phyloP scores from a whole-genome alignment of 768 basidiomycete genomes.

The Boletus reticuloceps region DNA sequence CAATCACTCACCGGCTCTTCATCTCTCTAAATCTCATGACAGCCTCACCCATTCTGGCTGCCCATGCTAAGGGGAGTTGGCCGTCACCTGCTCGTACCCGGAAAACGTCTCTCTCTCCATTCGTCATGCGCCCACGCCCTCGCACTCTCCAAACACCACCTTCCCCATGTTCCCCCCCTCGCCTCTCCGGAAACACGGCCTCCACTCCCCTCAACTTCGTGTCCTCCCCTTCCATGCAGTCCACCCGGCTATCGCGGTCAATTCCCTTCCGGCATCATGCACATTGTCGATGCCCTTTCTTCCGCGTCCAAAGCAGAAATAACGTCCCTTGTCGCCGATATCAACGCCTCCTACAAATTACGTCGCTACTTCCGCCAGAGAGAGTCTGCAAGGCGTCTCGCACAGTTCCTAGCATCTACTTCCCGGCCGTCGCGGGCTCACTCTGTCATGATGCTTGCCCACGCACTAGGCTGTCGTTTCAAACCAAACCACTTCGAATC shows the following conservation, averaged over 20 bases:
- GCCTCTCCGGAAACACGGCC: neutral
- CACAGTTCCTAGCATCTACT: slow-evolving; percentile 32
- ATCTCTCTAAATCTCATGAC: neutral
- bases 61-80: slow-evolving; percentile 72
- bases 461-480: slow-evolving; percentile 46
- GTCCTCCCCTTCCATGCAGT: neutral
- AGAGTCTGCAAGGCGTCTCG: slow-evolving; percentile 33
- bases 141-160: slow-evolving; percentile 11
- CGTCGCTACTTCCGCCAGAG: slow-evolving; percentile 31
- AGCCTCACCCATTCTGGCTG: slow-evolving; percentile 45
- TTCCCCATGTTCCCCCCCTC: neutral
- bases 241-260: slow-evolving; percentile 5
- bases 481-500: slow-evolving; percentile 59
- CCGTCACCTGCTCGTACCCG: slow-evolving; percentile 36
- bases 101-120: slow-evolving; percentile 8
- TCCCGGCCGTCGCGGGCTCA: slow-evolving; percentile 41
- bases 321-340: slow-evolving; percentile 4
- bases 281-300: slow-evolving; percentile 25
- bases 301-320: slow-evolving; percentile 13
- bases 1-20: neutral
- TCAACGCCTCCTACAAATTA: slow-evolving; percentile 23
- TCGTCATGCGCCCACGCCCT: slow-evolving; percentile 27
- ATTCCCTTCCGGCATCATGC: slow-evolving; percentile 25
- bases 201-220: neutral
- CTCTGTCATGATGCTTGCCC: slow-evolving; percentile 46